Percentiles rank a stretch among this genome's conserved stretches.
phyloP scores from a whole-genome alignment of 306 rosid species.

The Boehmeria nivea region DNA sequence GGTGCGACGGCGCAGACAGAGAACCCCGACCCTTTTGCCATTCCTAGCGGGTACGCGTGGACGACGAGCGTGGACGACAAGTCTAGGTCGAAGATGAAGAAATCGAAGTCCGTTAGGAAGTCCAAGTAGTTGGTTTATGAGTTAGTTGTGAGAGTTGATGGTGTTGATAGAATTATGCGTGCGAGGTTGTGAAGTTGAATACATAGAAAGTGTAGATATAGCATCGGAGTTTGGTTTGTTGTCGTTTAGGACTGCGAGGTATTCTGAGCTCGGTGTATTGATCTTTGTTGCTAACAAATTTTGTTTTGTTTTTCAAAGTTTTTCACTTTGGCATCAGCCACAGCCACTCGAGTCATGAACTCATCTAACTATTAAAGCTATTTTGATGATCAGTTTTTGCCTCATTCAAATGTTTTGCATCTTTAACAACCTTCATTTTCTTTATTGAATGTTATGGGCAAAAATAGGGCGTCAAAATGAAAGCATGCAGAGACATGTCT shows the following conservation, averaged over 20 bases:
- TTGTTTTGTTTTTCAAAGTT: slow-evolving; percentile 4
- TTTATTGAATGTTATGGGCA: no score
- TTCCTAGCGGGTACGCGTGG: slow-evolving; percentile 80
- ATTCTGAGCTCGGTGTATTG: slow-evolving; percentile 1
- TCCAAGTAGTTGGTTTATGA: slow-evolving; percentile 32
- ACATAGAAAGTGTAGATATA: slow-evolving; percentile 31
- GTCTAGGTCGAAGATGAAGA: slow-evolving; percentile 48
- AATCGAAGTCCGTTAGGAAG: slow-evolving; percentile 62
- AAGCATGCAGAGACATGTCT: no score
- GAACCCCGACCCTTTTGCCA: slow-evolving; percentile 75
- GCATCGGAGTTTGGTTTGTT: slow-evolving; percentile 12
- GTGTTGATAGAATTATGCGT: no score
- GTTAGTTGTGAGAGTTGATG: not conserved
- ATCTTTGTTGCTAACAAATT: slow-evolving; percentile 22
- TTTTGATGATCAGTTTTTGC: no score
- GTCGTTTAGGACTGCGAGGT: not conserved
- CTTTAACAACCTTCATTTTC: no score
- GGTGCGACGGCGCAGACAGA: slow-evolving; percentile 11
- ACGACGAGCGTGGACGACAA: slow-evolving; percentile 52
- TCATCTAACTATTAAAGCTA: no score
- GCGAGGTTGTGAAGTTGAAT: no score
- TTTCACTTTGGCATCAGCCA: not conserved
- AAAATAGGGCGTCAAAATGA: no score
- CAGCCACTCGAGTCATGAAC: no score
- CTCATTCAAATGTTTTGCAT: no score